Evolutionary conservation across 768 basidiomycete species (phyloP).

Genomic region (Cystofilobasidium bisporidii): DNA sequence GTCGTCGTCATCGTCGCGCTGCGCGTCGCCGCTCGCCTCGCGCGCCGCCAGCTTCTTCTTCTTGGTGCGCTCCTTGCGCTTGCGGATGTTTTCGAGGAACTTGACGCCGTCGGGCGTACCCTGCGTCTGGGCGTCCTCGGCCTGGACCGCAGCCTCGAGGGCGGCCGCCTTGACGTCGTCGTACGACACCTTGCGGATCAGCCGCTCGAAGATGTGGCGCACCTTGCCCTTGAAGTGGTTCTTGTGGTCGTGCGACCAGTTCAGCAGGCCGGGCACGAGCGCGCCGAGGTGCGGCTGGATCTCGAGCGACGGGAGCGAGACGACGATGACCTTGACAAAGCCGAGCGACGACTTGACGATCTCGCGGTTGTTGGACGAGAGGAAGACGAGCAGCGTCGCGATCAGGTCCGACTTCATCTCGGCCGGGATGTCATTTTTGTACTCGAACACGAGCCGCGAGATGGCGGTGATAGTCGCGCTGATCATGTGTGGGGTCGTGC

Average conservation of each 20-base stretch:
- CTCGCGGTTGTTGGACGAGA: constrained; percentile 82
- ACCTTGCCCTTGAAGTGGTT: constrained; percentile 98
- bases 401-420: constrained; percentile 75
- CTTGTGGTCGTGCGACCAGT: constrained; percentile 95
- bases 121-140: constrained; percentile 56
- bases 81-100: constrained; percentile 86
- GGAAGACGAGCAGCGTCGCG: constrained; percentile 75
- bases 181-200: constrained; percentile 82
- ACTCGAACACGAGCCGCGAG: constrained; percentile 88
- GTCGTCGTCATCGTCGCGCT: constrained; percentile 48
- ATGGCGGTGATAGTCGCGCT: constrained; percentile 92
- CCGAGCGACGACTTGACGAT: constrained; percentile 95
- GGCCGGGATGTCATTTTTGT: constrained; percentile 66
- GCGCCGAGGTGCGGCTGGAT: constrained; percentile 65
- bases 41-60: constrained; percentile 57
- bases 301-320: constrained; percentile 63
- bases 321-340: constrained; percentile 84
- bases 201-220: constrained; percentile 90
- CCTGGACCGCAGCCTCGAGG: constrained; percentile 63
- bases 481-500: constrained; percentile 93
- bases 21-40: constrained; percentile 49
- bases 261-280: constrained; percentile 73
- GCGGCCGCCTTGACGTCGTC: constrained; percentile 60
- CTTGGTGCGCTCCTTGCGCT: constrained; percentile 87
- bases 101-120: constrained; percentile 68